A percentile compares a stretch with the other conserved stretches of the same genome.
phyloP scores from a whole-genome alignment of 176 grass and related monocot species.

The Aegilops tauschii region DNA sequence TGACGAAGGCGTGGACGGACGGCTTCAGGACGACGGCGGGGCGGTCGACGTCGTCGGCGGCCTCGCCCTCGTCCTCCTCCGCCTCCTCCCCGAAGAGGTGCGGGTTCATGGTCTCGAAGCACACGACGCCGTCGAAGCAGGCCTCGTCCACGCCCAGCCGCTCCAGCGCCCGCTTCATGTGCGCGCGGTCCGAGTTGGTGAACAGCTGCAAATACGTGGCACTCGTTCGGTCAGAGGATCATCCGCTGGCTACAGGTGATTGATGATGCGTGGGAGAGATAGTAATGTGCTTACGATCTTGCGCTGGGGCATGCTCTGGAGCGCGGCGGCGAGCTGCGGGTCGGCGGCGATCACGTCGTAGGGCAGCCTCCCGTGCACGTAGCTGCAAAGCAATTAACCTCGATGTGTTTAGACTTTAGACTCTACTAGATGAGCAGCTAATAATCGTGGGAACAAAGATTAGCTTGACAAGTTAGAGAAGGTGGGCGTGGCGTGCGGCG shows the following conservation, averaged over 20 bases:
- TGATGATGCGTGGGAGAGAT: background rate
- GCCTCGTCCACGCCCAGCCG: conserved; percentile 64
- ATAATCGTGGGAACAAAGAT: too few relatives aligned
- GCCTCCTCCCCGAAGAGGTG: conserved; percentile 52
- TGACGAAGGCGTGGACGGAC: conserved; percentile 55
- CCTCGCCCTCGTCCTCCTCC: background rate
- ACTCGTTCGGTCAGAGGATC: background rate
- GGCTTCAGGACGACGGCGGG: conserved; percentile 63
- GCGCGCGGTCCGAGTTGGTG: conserved; percentile 83
- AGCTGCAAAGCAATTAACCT: conserved; percentile 22
- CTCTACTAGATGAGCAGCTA: too few relatives aligned
- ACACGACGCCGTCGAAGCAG: conserved; percentile 65
- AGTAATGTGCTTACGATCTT: conserved; percentile 57
- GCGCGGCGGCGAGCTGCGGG: conserved; percentile 50
- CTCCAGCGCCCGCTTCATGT: conserved; percentile 53
- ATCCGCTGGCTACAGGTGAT: too few relatives aligned
- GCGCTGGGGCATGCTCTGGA: conserved; percentile 68
- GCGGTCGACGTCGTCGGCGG: background rate
- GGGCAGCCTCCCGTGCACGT: conserved; percentile 84
- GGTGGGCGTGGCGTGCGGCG: background rate
- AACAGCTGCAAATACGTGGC: conserved; percentile 40
- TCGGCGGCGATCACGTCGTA: conserved; percentile 66
- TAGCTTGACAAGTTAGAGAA: background rate
- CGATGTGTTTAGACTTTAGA: too few relatives aligned
- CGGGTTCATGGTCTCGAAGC: conserved; percentile 98